Percentiles rank a stretch among this genome's conserved stretches.
Evolutionary conservation across 192 early-diverging fungal species (phyloP).

Genomic region (Linnemannia exigua): DNA sequence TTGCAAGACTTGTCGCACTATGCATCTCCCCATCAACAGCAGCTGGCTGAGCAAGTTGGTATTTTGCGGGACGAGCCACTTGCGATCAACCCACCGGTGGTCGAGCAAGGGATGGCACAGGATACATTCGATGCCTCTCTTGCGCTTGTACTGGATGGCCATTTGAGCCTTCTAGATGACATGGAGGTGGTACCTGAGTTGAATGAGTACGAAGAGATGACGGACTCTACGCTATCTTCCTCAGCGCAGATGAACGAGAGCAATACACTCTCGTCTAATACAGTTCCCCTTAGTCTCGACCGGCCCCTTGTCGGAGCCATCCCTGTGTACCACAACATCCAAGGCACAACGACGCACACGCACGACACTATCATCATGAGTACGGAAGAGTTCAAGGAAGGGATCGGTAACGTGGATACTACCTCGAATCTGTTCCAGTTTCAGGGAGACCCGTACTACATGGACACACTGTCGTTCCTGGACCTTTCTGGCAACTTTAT

Average conservation of each 20-base stretch:
- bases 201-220: conserved; percentile 24
- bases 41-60: conserved; percentile 11
- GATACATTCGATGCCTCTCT: conserved; percentile 39
- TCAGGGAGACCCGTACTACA: conserved; percentile 25
- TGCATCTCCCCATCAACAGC: conserved; percentile 16
- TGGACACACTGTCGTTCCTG: conserved; percentile 33
- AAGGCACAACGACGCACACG: background rate
- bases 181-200: conserved; percentile 34
- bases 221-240: background rate
- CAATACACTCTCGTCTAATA: background rate
- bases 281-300: background rate
- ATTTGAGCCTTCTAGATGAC: conserved; percentile 38
- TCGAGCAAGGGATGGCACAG: conserved; percentile 16
- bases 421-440: conserved; percentile 17
- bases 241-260: background rate
- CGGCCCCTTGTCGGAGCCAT: conserved; percentile 3
- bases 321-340: background rate
- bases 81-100: background rate
- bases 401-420: background rate
- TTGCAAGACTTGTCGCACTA: conserved; percentile 32
- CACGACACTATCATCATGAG: background rate
- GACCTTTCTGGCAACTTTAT: conserved; percentile 30
- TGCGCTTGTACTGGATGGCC: conserved; percentile 29
- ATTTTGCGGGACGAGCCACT: conserved; percentile 12
- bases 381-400: background rate